These are phyloP conservation scores for Lactarius hatsudake DNA, from an alignment of 768 basidiomycete genomes.

Conservation along the genomic window DNA sequence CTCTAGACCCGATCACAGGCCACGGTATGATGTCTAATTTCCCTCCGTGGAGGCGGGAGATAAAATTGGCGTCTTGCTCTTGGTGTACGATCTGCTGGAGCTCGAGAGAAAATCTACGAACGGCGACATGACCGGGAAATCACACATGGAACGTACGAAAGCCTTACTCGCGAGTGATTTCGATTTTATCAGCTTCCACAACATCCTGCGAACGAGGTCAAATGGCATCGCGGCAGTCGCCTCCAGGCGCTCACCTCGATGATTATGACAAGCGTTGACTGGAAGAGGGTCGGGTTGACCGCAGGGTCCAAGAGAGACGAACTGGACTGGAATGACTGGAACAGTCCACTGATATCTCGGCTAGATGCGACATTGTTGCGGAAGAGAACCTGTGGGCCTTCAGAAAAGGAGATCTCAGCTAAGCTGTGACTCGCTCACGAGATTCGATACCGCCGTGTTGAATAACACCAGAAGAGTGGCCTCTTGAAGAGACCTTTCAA, in stretches of 20 bases:
- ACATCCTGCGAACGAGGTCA: constrained; percentile 49
- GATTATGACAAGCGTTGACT: constrained; percentile 58
- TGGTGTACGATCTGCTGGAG: constrained; percentile 60
- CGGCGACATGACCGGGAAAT: not conserved
- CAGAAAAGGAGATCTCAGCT: not conserved
- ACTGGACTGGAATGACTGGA: constrained; percentile 60
- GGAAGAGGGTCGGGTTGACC: constrained; percentile 57
- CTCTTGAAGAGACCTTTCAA: constrained; percentile 62
- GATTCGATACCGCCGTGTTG: constrained; percentile 62
- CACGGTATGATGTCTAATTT: constrained; percentile 58
- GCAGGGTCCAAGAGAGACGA: constrained; percentile 56
- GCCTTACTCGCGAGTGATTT: constrained; percentile 56
- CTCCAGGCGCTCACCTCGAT: constrained; percentile 48
- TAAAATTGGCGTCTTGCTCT: constrained; percentile 62
- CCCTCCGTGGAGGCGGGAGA: constrained; percentile 56
- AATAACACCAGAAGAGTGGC: constrained; percentile 62
- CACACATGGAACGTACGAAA: not conserved
- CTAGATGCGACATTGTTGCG: constrained; percentile 64
- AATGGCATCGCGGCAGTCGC: no score
- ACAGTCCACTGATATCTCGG: constrained; percentile 57
- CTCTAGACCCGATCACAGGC: constrained; percentile 61
- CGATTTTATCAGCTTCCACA: constrained; percentile 55
- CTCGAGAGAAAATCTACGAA: constrained; percentile 51
- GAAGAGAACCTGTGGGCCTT: constrained; percentile 49
- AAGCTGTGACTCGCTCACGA: constrained; percentile 35